These are phyloP conservation scores for Ascochyta koolunga DNA, from an alignment of 2,329 filamentous ascomycete species.

Conservation along the genomic window DNA sequence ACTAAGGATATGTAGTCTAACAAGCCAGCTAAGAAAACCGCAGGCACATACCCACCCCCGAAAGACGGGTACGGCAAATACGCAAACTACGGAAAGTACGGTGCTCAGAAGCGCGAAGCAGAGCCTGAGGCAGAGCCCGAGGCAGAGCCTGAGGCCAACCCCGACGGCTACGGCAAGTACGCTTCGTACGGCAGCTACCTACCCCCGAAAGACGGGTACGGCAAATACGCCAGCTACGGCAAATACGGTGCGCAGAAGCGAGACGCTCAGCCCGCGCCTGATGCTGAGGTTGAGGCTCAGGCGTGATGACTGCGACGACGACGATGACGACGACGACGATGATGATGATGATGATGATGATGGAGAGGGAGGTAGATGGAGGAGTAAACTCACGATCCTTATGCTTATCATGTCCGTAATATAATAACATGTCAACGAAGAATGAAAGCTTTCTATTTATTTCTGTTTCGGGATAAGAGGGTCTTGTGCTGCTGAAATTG, in stretches of 20 bases:
- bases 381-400: too few relatives aligned
- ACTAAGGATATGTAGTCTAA: too few relatives aligned
- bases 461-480: too few relatives aligned
- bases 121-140: slow-evolving; percentile 4
- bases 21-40: too few relatives aligned
- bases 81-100: slow-evolving; percentile 22
- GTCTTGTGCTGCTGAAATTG: too few relatives aligned
- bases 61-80: slow-evolving; percentile 24
- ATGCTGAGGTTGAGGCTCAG: neutral
- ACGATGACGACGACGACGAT: too few relatives aligned
- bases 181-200: slow-evolving; percentile 18
- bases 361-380: too few relatives aligned
- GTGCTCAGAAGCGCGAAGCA: neutral
- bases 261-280: neutral
- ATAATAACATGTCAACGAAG: too few relatives aligned
- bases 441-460: too few relatives aligned
- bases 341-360: too few relatives aligned
- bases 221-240: slow-evolving; percentile 23
- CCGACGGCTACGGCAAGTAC: slow-evolving; percentile 15
- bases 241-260: slow-evolving; percentile 11
- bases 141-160: neutral
- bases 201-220: slow-evolving; percentile 21
- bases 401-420: too few relatives aligned
- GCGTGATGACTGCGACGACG: too few relatives aligned
- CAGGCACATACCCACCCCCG: slow-evolving; percentile 9